Percentiles rank a stretch among this genome's conserved stretches.
phyloP scores from a whole-genome alignment of 352 stramenopile genomes.

The Peronospora belbahrii region DNA sequence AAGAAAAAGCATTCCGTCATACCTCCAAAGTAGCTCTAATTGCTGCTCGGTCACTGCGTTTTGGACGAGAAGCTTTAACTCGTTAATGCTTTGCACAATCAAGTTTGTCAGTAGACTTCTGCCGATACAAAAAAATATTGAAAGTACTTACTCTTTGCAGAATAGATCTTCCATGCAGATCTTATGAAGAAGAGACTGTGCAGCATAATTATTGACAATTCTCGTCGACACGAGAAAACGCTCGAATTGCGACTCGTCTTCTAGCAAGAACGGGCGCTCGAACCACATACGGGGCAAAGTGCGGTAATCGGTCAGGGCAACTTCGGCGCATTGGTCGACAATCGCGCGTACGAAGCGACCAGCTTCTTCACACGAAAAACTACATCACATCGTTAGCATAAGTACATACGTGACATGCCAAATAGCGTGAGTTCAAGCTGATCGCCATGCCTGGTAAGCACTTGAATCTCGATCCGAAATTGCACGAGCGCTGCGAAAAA shows the following conservation, averaged over 20 bases:
- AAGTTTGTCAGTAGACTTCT: constrained; percentile 1
- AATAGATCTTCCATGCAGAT: constrained; percentile 53
- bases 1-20: background rate
- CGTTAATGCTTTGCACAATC: constrained; percentile 23
- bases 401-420: background rate
- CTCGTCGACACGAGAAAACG: constrained; percentile 61
- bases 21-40: constrained; percentile 42
- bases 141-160: constrained; percentile 25
- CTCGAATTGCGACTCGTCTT: constrained; percentile 72
- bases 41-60: constrained; percentile 33
- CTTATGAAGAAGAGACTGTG: constrained; percentile 63
- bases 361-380: constrained; percentile 32
- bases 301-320: constrained; percentile 30
- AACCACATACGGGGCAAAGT: constrained; percentile 67
- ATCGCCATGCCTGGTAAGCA: constrained; percentile 33
- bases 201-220: constrained; percentile 51
- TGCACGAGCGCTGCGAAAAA: constrained; percentile 57
- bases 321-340: constrained; percentile 46
- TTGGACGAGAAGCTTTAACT: constrained; percentile 30
- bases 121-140: background rate
- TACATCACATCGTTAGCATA: background rate
- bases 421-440: background rate
- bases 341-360: constrained; percentile 37
- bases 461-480: constrained; percentile 45
- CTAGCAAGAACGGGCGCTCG: constrained; percentile 57